Percentiles rank a stretch among this genome's conserved stretches.
Conservation (phyloP, 1,284 basidiomycete species). For the Vanrija sp. region DNA sequence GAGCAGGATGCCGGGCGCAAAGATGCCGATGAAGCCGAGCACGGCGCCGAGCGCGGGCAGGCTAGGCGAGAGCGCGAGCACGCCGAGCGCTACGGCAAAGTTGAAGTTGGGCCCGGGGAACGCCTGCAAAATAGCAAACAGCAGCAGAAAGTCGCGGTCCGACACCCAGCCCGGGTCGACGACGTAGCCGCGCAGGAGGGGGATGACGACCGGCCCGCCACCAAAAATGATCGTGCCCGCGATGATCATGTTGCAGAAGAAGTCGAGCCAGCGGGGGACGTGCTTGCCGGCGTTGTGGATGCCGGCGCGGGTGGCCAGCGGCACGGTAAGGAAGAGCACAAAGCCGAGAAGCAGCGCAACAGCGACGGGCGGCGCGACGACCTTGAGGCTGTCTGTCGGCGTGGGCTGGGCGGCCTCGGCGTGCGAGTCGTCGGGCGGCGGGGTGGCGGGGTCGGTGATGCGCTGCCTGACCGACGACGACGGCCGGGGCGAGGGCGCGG, state of each 20-base stretch:
- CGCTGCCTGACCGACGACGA: no score
- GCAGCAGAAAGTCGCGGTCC: constrained; percentile 57
- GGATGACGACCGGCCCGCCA: constrained; percentile 61
- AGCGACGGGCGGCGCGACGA: constrained; percentile 26
- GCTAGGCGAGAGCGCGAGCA: constrained; percentile 45
- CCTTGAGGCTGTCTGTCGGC: constrained; percentile 15
- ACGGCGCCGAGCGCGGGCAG: constrained; percentile 52
- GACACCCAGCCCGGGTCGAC: constrained; percentile 52
- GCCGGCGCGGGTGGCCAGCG: constrained; percentile 32
- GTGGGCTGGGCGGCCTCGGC: background rate
- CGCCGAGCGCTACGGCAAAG: constrained; percentile 58
- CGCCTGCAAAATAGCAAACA: constrained; percentile 58
- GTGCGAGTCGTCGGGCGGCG: background rate
- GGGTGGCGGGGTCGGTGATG: no score
- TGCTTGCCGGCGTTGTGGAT: constrained; percentile 38
- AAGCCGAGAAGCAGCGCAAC: constrained; percentile 39
- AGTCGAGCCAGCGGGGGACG: constrained; percentile 40
- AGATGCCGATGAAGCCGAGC: constrained; percentile 55
- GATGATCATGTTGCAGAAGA: constrained; percentile 53
- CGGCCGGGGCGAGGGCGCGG: background rate
- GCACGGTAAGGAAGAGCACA: constrained; percentile 38
- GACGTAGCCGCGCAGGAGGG: constrained; percentile 57
- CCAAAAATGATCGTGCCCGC: constrained; percentile 59
- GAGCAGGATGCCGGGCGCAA: constrained; percentile 56
- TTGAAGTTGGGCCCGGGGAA: constrained; percentile 61